Evolutionary conservation across 495 filamentous ascomycete genomes (phyloP).

Genomic region (Neurospora sp.): DNA sequence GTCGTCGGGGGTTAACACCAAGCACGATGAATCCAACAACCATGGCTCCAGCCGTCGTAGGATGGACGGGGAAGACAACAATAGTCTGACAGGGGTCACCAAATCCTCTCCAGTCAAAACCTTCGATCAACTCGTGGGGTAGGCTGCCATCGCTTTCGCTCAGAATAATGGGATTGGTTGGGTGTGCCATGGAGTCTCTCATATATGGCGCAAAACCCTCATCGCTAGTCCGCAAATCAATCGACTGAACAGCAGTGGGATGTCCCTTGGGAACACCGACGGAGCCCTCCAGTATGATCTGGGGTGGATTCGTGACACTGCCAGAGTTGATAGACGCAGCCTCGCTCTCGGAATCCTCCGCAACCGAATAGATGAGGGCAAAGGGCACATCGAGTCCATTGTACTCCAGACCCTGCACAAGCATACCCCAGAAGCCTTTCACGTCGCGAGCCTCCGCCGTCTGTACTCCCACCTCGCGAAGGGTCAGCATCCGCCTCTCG

Average conservation of each 20-base stretch:
- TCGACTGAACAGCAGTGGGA: constrained; percentile 35
- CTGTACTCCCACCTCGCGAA: constrained; percentile 59
- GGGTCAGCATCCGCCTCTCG: constrained; percentile 55
- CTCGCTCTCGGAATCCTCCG: constrained; percentile 51
- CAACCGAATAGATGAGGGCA: constrained; percentile 51
- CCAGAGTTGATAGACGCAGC: constrained; percentile 51
- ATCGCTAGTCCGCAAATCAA: constrained; percentile 50
- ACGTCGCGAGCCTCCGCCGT: constrained; percentile 57
- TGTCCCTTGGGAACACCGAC: constrained; percentile 54
- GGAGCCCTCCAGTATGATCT: constrained; percentile 49
- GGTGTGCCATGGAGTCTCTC: constrained; percentile 52
- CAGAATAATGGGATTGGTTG: constrained; percentile 45
- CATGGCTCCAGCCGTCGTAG: constrained; percentile 51
- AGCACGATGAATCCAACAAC: constrained; percentile 59
- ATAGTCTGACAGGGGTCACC: constrained; percentile 52
- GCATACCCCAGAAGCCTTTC: constrained; percentile 49
- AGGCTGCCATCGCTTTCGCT: constrained; percentile 48
- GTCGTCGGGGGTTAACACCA: constrained; percentile 57
- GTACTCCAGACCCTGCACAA: constrained; percentile 46
- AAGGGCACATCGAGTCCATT: constrained; percentile 57
- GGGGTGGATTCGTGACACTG: constrained; percentile 40
- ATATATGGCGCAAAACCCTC: constrained; percentile 58
- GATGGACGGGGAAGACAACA: constrained; percentile 60
- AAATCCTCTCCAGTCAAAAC: constrained; percentile 53
- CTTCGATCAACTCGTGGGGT: constrained; percentile 46